Evolutionary conservation across 306 rosid species (phyloP).

Genomic region (Sicyos baderoa): DNA sequence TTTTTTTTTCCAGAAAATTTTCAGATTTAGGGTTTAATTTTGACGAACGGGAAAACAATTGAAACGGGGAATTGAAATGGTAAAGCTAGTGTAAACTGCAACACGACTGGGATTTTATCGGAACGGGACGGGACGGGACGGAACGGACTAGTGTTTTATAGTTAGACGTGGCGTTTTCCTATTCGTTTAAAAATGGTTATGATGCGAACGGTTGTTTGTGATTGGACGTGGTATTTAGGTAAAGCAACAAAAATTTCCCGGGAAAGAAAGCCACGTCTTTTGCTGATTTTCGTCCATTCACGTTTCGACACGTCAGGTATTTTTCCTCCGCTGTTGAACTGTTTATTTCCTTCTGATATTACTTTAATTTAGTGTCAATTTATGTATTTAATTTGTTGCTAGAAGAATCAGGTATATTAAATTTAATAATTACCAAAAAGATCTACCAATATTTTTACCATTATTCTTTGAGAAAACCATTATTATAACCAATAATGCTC

Average conservation of each 20-base stretch:
- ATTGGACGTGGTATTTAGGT: neutral
- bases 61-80: neutral
- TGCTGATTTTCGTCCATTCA: slow-evolving; percentile 7
- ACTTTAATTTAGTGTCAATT: neutral
- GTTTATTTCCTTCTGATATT: neutral
- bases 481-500: no score
- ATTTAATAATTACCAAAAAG: neutral
- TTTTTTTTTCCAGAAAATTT: slow-evolving; percentile 22
- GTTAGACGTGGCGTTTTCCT: neutral
- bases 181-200: neutral
- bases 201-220: neutral
- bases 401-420: neutral
- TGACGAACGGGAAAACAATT: slow-evolving; percentile 6
- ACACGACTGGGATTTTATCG: neutral
- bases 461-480: no score
- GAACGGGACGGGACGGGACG: neutral
- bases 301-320: neutral
- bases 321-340: neutral
- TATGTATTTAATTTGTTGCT: neutral
- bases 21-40: slow-evolving; percentile 58
- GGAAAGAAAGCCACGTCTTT: slow-evolving; percentile 8
- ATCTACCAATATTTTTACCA: neutral
- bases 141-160: no score
- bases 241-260: neutral
- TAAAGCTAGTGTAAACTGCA: neutral